These are phyloP conservation scores for Micractinium sp. DNA, from an alignment of 139 green algal species.

Conservation along the genomic window DNA sequence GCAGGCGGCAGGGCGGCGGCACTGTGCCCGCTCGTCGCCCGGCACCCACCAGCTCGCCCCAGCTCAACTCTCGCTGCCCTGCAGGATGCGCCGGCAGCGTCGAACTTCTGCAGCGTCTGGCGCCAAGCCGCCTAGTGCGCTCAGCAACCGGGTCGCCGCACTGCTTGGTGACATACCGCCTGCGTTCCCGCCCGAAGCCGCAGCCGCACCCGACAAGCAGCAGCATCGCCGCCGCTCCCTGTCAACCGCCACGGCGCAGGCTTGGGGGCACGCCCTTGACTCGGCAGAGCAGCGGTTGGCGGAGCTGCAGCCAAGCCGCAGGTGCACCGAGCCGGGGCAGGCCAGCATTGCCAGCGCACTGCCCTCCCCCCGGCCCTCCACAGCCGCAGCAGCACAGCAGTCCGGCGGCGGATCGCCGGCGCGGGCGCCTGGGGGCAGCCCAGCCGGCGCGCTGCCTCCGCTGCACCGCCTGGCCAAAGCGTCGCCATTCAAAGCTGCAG, in stretches of 20 bases:
- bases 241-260: neutral
- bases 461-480: neutral
- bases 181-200: neutral
- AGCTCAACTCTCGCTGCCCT: neutral
- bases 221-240: neutral
- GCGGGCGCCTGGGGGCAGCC: neutral
- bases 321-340: neutral
- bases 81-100: too few species aligned
- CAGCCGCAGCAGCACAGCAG: neutral
- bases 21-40: too few species aligned
- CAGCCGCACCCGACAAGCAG: neutral
- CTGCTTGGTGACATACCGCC: neutral
- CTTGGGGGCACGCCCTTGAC: neutral
- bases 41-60: neutral
- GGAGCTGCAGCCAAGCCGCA: neutral
- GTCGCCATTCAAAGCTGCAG: neutral
- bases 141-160: neutral
- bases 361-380: neutral
- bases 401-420: neutral
- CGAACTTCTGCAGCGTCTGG: too few species aligned
- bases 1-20: too few species aligned
- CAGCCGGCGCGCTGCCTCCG: neutral
- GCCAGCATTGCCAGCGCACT: neutral
- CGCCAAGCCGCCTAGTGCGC: neutral
- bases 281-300: neutral